These are phyloP conservation scores for Phytophthora ohioensis DNA, from an alignment of 352 stramenopile genomes.

Conservation along the genomic window DNA sequence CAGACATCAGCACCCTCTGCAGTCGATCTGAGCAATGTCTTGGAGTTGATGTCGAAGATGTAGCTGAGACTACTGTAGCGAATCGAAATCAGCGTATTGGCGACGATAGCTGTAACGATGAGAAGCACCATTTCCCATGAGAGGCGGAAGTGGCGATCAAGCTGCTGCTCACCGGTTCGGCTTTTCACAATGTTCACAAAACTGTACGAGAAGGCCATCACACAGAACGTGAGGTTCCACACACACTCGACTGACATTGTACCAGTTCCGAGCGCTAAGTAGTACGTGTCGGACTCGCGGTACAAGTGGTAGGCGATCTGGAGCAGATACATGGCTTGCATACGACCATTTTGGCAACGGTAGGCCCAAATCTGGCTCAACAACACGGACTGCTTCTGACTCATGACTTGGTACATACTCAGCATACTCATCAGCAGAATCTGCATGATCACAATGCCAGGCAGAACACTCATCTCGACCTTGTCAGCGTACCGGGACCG, in stretches of 20 bases:
- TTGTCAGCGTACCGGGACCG: slow-evolving; percentile 39
- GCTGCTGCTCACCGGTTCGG: slow-evolving; percentile 40
- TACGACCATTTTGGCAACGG: slow-evolving; percentile 45
- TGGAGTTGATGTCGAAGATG: slow-evolving; percentile 41
- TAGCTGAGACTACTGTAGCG: slow-evolving; percentile 42
- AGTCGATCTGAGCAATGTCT: slow-evolving; percentile 27
- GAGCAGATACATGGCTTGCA: slow-evolving; percentile 46
- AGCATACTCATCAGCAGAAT: slow-evolving; percentile 45
- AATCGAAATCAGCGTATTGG: slow-evolving; percentile 36
- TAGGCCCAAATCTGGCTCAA: slow-evolving; percentile 53
- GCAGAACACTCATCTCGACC: slow-evolving; percentile 42
- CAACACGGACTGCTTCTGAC: slow-evolving; percentile 43
- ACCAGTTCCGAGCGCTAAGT: slow-evolving; percentile 42
- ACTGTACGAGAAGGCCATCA: slow-evolving; percentile 47
- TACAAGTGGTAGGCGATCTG: slow-evolving; percentile 51
- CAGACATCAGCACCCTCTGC: slow-evolving; percentile 30
- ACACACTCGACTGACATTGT: slow-evolving; percentile 48
- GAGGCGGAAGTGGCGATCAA: slow-evolving; percentile 45
- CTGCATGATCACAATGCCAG: slow-evolving; percentile 45
- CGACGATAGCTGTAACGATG: slow-evolving; percentile 39
- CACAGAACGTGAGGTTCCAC: slow-evolving; percentile 52
- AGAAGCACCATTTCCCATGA: slow-evolving; percentile 49
- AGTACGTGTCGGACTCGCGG: slow-evolving; percentile 42
- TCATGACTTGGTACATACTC: slow-evolving; percentile 49
- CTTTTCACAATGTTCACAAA: slow-evolving; percentile 48